Percentiles rank a stretch among this genome's conserved stretches.
These are phyloP conservation scores for Ilex aquifolium DNA, from an alignment of 257 asterid genomes.

Conservation along the genomic window DNA sequence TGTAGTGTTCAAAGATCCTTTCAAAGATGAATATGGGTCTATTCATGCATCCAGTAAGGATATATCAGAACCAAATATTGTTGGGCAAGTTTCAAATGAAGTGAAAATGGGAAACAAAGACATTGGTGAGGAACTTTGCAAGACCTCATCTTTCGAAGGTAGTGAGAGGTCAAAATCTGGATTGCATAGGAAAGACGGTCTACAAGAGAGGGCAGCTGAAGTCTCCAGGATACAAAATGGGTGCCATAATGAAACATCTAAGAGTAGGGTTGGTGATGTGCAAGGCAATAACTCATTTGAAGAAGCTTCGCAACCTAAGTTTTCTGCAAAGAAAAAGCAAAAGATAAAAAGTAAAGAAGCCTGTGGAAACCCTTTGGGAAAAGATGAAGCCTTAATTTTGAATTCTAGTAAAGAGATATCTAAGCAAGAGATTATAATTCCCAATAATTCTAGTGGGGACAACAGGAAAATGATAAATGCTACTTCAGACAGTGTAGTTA, in stretches of 20 bases:
- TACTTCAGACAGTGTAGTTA: conserved; percentile 15
- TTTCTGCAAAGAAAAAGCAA: conserved; percentile 13
- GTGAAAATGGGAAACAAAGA: conserved; percentile 3
- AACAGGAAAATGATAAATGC: conserved; percentile 8
- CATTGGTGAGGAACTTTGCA: not conserved
- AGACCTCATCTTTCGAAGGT: conserved; percentile 1
- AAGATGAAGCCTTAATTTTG: not conserved
- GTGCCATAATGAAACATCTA: not conserved
- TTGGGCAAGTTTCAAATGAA: conserved; percentile 14
- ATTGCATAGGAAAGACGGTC: conserved; percentile 6
- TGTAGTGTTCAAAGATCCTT: conserved; percentile 6
- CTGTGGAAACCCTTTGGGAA: conserved; percentile 6
- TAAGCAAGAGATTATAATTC: conserved; percentile 7
- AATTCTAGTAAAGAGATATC: conserved; percentile 14
- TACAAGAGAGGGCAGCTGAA: conserved; percentile 14
- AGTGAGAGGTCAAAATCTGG: not conserved
- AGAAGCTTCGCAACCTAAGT: conserved; percentile 13
- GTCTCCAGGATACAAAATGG: conserved; percentile 21
- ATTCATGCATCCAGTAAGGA: conserved; percentile 5
- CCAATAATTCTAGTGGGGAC: conserved; percentile 9
- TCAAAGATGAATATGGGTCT: conserved; percentile 5
- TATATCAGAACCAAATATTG: conserved; percentile 4
- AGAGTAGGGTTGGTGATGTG: not conserved
- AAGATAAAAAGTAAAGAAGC: conserved; percentile 12
- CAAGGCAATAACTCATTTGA: conserved; percentile 12